Evolutionary conservation across 2,329 filamentous ascomycete genomes (phyloP), one percentile per base, ranked within the genome.

Genomic region (Calycina marina): DNA sequence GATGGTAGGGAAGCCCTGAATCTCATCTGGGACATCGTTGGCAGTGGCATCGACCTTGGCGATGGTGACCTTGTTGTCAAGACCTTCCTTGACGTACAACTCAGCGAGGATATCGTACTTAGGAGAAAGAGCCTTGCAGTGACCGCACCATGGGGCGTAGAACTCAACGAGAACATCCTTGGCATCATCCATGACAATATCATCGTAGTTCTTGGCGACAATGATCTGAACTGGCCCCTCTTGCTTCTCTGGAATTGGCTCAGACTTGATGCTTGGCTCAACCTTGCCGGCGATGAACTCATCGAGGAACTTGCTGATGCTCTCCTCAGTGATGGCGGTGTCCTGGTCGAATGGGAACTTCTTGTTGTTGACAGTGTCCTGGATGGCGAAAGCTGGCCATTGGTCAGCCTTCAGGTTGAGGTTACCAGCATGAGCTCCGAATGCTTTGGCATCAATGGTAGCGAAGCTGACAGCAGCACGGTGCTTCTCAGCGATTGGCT

Each of bases 151-250:
- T 43, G 90, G 90, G 38, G 90, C 90, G 65, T 98, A 98, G 67
- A 93, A 96, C 68, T 98, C 90, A 43, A 98, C 63, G 46, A 98
- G 72, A 38, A 98, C 90, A 59, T 98, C 90, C 78, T 96, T 96
- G 56, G 77, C 69, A 59, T 93, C 79, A 55, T 98, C 79, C 35
- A 94, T 70, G 52, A 98, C 86, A 46, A 96, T 63, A 5, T 92
- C 71, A 43, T 93, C 69, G 71, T 94, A 98, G 64, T 72, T 88
- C 65, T 93, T 81, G 57, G 88, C 90, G 37, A 98, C 90, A 37
- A 98, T 70, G 40, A 92, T 69, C 39, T 75, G 77, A 51, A 94
- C 88, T 42, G 84, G 71, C 35, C 83, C 85, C 43, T 94, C 85
- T 60, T 98, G 82, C 43, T 71, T 79, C 72, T 94, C 85, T 41